Evolutionary conservation across 495 filamentous ascomycete genomes (phyloP), one percentile per base, ranked within the genome.

Genomic region (Peziza echinospora): DNA sequence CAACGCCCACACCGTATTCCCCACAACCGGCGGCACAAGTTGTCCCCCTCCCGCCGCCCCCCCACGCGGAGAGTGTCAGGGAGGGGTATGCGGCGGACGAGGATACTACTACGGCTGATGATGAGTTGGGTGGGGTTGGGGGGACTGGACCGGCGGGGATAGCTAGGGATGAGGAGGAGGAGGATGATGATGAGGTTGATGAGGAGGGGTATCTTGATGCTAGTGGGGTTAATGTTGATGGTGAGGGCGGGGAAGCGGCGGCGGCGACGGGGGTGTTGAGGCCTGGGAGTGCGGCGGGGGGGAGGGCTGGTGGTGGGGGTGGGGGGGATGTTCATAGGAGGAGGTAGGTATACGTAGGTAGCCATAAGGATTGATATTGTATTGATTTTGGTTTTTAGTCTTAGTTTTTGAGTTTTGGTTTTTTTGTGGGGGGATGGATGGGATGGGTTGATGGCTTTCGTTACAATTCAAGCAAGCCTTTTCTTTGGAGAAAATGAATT

Each of bases 141-240:
- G 46, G 51, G 43, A 4, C 45, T 50, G 19, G 52, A 56, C n/a
- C 54, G 13, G 49, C 19, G 13, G 47, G 6, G 47, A 41, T 9
- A 49, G 49, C 24, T 57, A 62, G 26, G 25, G 64, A 64, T 23
- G 65, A 65, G 10, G 64, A 64, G 41, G 64, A 64, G 10, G 61
- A 59, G 22, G 60, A 56, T 0, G 60, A 63, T 6, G 59, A 55
- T 28, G 53, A 57, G 26, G 52, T 52, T 24, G 55, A 58, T 22
- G 56, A 42, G 22, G 34, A 37, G 30, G 30, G 30, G 1, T 13
- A 17, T 7, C n/a, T n/a, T n/a, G n/a, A n/a, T n/a, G n/a, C n/a
- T n/a, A 6, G 44, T 53, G 26, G 46, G 43, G 60, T 63, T 6
- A 59, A 55, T 28, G 53, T 53, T 34, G 52, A 52, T 24, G 55